phyloP scores from a whole-genome alignment of 371 early-diverging fungal genomes.

The Mortierella sp. region DNA sequence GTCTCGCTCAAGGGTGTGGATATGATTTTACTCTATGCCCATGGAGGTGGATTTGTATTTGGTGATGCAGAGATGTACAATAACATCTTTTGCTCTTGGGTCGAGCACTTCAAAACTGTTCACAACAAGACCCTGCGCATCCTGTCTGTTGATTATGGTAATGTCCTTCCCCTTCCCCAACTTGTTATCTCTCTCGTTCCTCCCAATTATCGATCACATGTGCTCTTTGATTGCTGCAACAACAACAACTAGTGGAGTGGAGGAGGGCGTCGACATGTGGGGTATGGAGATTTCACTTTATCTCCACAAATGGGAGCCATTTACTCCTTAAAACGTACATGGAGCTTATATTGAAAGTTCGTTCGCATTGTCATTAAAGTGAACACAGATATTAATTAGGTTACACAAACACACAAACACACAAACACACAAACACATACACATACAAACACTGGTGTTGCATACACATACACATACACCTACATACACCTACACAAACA shows the following conservation, averaged over 20 bases:
- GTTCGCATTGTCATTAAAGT: background rate
- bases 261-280: background rate
- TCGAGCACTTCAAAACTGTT: conserved; percentile 50
- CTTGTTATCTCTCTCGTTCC: background rate
- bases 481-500: no score
- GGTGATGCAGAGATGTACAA: conserved; percentile 58
- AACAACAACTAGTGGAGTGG: background rate
- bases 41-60: conserved; percentile 56
- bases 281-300: background rate
- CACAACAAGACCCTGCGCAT: conserved; percentile 53
- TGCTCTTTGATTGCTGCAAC: background rate
- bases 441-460: no score
- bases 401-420: no score
- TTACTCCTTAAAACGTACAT: background rate
- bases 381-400: background rate
- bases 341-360: no score
- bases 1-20: conserved; percentile 55
- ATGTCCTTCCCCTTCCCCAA: background rate
- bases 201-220: background rate
- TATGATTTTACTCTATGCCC: conserved; percentile 52
- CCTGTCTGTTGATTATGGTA: conserved; percentile 54
- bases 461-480: no score
- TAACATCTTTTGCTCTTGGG: conserved; percentile 57
- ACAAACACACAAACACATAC: no score
- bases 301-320: background rate